Percentiles rank a stretch among this genome's conserved stretches.
Conservation (phyloP, 305 asterid genomes). For the Fraxinus paxiana region DNA sequence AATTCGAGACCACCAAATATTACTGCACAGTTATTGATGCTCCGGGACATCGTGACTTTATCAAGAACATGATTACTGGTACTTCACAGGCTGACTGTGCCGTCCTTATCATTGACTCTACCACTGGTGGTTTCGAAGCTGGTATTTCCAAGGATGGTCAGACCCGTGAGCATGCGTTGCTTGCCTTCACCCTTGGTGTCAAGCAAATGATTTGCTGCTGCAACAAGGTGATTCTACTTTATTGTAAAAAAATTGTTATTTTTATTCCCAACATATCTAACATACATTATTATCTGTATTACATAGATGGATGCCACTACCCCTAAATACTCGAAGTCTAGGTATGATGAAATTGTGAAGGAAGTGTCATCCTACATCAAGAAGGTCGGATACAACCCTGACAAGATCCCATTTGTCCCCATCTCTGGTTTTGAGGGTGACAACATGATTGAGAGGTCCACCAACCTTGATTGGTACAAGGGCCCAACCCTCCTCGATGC, state of each 20-base stretch:
- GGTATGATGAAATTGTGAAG: conserved; percentile 54
- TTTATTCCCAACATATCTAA: too few relatives aligned
- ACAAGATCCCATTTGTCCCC: not conserved
- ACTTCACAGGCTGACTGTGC: conserved; percentile 77
- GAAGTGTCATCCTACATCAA: conserved; percentile 37
- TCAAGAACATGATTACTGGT: conserved; percentile 68
- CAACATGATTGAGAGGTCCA: conserved; percentile 48
- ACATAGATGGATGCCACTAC: conserved; percentile 47
- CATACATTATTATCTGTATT: too few relatives aligned
- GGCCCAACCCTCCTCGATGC: conserved; percentile 53
- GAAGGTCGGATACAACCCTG: not conserved
- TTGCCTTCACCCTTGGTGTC: conserved; percentile 56
- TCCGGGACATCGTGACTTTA: conserved; percentile 40
- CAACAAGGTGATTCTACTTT: conserved; percentile 57
- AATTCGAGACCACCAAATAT: conserved; percentile 64
- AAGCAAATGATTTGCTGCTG: conserved; percentile 56
- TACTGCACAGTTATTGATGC: conserved; percentile 46
- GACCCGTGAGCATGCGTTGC: conserved; percentile 51
- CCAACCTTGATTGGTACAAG: conserved; percentile 56
- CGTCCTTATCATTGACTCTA: conserved; percentile 62
- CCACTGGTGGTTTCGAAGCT: conserved; percentile 55
- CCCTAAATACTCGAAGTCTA: conserved; percentile 53
- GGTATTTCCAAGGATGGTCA: conserved; percentile 56
- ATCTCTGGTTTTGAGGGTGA: conserved; percentile 16
- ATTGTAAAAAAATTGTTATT: too few relatives aligned